Evolutionary conservation across 345 rosid species (phyloP), one percentile per base, ranked within the genome.

Genomic region (Salix purpurea): DNA sequence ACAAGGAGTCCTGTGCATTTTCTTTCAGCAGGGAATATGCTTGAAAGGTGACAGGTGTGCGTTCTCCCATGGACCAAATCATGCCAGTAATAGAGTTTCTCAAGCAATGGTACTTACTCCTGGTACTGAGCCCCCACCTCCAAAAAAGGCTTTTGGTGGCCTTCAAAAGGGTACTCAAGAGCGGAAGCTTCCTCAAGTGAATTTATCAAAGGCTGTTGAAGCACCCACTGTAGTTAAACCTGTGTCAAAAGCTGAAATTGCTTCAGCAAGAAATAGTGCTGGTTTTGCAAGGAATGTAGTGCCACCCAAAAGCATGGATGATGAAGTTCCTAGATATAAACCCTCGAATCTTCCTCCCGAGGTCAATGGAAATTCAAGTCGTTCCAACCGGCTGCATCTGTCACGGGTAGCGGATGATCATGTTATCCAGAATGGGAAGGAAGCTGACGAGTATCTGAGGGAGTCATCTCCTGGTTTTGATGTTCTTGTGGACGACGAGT

Each of bases 391-490:
- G 70, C 72, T 82, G 78, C 86, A 84, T 84, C 88, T 82, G 76
- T 72, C 77, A 65, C 78, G 84, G 83, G 87, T 77, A n/a, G 78
- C 80, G 19, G 91, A 91, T 70, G 92, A 87, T 77, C 88, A 74
- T 66, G 80, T 56, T 75, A 84, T 85, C 75, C 90, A 85, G 75
- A 85, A 83, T 70, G 90, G 83, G 36, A 91, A 86, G 89, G 97
- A 93, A 23, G 44, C 83, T 28, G 94, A 91, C 70, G 98, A 95
- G 28, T 76, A 79, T 65, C 69, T 89, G 72, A 88, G 90, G 87
- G 98, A 95, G 79, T 93, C 98, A 9, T 91, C 98, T 81, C 99
- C 99, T 78, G 99, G 94, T 60, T 90, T 91, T 85, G 98, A 95
- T 87, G 99, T 95, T 81, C 97, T 95, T 77, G 99, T 95, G 80